Conservation (phyloP, 208 protist genomes). For the Trypanosoma scelopori region DNA sequence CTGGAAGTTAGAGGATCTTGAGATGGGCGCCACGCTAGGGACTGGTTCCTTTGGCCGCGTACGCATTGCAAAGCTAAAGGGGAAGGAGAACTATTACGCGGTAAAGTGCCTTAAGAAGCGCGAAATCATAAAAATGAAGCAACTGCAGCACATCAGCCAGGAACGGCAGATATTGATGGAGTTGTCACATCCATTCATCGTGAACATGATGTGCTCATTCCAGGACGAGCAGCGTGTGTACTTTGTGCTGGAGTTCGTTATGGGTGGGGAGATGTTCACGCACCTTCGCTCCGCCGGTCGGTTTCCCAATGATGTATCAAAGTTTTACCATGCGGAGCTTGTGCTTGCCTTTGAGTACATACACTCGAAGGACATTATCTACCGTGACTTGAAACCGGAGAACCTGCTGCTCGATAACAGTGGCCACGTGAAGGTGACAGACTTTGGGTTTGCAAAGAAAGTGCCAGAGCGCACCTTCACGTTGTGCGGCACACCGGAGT, state of each 20-base stretch:
- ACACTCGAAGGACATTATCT: constrained; percentile 89
- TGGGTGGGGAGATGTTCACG: constrained; percentile 91
- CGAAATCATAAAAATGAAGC: constrained; percentile 87
- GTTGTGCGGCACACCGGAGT: constrained; percentile 88
- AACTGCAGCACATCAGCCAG: constrained; percentile 82
- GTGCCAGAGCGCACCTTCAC: constrained; percentile 82
- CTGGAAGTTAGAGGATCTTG: constrained; percentile 86
- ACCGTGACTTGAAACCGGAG: constrained; percentile 85
- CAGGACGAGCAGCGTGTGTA: constrained; percentile 92
- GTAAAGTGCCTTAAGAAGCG: constrained; percentile 91
- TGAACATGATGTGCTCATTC: constrained; percentile 94
- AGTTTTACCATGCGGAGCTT: constrained; percentile 94
- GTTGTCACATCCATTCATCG: constrained; percentile 93
- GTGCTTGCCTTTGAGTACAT: constrained; percentile 91
- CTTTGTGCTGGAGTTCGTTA: constrained; percentile 93
- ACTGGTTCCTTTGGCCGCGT: constrained; percentile 93
- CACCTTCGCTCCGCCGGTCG: constrained; percentile 82
- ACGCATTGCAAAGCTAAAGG: constrained; percentile 83
- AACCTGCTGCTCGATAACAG: constrained; percentile 80
- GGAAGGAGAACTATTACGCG: constrained; percentile 84
- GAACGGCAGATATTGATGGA: constrained; percentile 92
- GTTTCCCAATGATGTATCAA: constrained; percentile 85
- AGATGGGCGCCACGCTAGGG: constrained; percentile 86
- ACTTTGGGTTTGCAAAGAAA: constrained; percentile 89
- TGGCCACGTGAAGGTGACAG: constrained; percentile 85